phyloP scores from a whole-genome alignment of 2,329 filamentous ascomycete species.

The Aspergillus sp. region DNA sequence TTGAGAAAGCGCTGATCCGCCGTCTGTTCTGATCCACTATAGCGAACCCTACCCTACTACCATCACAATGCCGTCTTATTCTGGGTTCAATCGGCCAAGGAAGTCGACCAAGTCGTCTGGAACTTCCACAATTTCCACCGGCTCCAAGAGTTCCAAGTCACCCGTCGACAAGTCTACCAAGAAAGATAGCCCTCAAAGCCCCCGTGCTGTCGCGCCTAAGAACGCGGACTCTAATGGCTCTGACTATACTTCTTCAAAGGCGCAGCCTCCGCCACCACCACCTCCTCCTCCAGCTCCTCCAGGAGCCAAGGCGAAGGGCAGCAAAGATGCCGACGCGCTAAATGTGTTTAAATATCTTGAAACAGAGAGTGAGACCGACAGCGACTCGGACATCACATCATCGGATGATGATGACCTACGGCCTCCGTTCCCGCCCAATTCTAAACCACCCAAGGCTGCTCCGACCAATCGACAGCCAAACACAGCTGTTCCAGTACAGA shows the following conservation, averaged over 20 bases:
- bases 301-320: constrained; percentile 15
- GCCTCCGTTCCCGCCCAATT: constrained; percentile 10
- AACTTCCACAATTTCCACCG: constrained; percentile 23
- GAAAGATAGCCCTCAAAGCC: constrained; percentile 11
- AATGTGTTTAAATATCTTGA: constrained; percentile 44
- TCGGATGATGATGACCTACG: constrained; percentile 18
- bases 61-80: constrained; percentile 31
- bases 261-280: constrained; percentile 15
- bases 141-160: constrained; percentile 20
- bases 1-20: neutral
- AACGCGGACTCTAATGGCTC: constrained; percentile 16
- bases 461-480: constrained; percentile 7
- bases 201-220: constrained; percentile 12
- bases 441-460: constrained; percentile 6
- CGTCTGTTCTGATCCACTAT: neutral
- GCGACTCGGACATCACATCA: constrained; percentile 21
- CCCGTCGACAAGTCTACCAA: constrained; percentile 17
- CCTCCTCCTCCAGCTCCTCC: neutral
- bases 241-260: constrained; percentile 16
- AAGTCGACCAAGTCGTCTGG: constrained; percentile 28
- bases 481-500: constrained; percentile 14
- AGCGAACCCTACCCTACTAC: constrained; percentile 12
- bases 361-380: constrained; percentile 22
- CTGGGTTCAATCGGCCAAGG: constrained; percentile 22
- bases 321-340: constrained; percentile 24